phyloP scores from a whole-genome alignment of 2,329 filamentous ascomycete species.

The Calycina marina region DNA sequence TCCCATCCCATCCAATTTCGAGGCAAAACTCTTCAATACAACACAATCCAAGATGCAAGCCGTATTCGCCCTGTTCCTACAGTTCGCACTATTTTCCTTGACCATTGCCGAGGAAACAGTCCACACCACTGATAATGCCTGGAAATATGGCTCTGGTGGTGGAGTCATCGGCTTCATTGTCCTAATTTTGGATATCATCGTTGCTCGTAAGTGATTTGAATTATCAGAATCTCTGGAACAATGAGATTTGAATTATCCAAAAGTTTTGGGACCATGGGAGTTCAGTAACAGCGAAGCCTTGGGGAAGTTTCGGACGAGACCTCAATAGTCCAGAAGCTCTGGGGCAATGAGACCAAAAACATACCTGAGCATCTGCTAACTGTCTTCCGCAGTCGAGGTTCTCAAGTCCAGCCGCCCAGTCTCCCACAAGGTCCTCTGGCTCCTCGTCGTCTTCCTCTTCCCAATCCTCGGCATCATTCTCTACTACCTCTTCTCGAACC shows the following conservation, averaged over 20 bases:
- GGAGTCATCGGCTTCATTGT: constrained; percentile 47
- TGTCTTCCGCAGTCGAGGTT: constrained; percentile 37
- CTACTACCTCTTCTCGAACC: constrained; percentile 52
- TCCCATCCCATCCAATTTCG: too few relatives aligned
- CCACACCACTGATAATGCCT: constrained; percentile 28
- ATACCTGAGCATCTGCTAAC: too few relatives aligned
- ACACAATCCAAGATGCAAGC: constrained; percentile 5
- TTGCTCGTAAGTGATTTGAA: constrained; percentile 36
- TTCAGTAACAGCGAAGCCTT: not conserved
- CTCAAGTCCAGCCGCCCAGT: constrained; percentile 46
- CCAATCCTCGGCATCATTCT: constrained; percentile 45
- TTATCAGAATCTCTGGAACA: not conserved
- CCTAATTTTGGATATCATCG: constrained; percentile 45
- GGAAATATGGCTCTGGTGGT: constrained; percentile 46
- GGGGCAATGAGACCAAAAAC: too few relatives aligned
- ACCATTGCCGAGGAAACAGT: constrained; percentile 29
- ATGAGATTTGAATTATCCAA: constrained; percentile 1
- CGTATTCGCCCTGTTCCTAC: constrained; percentile 31
- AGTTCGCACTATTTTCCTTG: constrained; percentile 35
- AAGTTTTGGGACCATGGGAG: too few relatives aligned
- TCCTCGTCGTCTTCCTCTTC: constrained; percentile 48
- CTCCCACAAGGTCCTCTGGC: constrained; percentile 45
- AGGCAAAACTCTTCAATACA: too few relatives aligned
- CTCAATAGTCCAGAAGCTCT: too few relatives aligned
- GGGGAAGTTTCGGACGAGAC: too few relatives aligned